Evolutionary conservation across 306 rosid genomes (phyloP).

Genomic region (Coriaria nepalensis): DNA sequence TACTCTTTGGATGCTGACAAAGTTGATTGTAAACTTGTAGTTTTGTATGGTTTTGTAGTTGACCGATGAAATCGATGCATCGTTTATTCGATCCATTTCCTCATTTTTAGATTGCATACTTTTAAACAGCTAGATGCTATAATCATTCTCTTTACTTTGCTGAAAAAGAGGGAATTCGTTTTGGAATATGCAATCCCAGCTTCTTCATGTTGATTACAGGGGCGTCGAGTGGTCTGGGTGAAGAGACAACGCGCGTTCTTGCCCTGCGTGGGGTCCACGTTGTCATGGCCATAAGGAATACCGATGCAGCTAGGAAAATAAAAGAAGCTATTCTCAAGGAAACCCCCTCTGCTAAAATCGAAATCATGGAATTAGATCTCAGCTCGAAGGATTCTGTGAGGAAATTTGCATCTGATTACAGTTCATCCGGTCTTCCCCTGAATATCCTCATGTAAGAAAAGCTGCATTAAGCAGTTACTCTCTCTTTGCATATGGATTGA

Average conservation of each 20-base stretch:
- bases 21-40: no score
- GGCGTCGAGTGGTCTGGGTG: conserved; percentile 68
- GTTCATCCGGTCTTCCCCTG: conserved; percentile 34
- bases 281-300: conserved; percentile 70
- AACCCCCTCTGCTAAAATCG: conserved; percentile 39
- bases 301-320: conserved; percentile 30
- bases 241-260: conserved; percentile 46
- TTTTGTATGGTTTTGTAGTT: no score
- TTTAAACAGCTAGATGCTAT: no score
- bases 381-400: conserved; percentile 50
- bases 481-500: not conserved
- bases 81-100: no score
- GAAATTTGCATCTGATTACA: conserved; percentile 50
- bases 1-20: not conserved
- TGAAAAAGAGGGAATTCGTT: no score
- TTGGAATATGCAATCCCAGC: no score
- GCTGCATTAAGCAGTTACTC: not conserved
- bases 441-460: conserved; percentile 45
- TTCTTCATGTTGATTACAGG: conserved; percentile 30
- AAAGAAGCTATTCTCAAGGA: conserved; percentile 36
- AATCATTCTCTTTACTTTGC: not conserved
- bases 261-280: conserved; percentile 60
- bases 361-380: conserved; percentile 63
- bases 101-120: no score
- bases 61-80: no score